These are phyloP conservation scores for Coniella vitis DNA, from an alignment of 2,329 filamentous ascomycete species.

Conservation along the genomic window DNA sequence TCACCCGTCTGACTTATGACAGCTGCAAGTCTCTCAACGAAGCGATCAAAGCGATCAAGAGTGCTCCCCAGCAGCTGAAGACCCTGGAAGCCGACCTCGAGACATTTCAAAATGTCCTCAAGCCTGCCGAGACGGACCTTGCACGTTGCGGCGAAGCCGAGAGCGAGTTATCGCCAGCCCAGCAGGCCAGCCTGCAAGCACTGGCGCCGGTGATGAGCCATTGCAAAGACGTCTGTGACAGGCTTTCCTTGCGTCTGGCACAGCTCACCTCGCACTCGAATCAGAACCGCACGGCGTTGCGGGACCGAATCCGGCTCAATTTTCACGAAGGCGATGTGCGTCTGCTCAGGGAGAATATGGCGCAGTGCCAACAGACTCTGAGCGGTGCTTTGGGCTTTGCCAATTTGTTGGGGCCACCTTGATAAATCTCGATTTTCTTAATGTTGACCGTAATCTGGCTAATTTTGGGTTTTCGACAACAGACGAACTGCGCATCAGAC, in stretches of 20 bases:
- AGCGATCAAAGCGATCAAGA: neutral
- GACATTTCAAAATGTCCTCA: neutral
- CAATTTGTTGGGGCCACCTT: neutral
- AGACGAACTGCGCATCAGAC: neutral
- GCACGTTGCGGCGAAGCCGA: neutral
- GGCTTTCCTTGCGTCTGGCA: neutral
- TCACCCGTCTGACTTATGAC: neutral
- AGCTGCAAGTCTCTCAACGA: conserved; percentile 5
- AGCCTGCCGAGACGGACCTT: neutral
- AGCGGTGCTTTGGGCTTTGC: conserved; percentile 1
- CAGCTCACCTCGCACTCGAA: conserved; percentile 4
- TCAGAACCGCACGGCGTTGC: neutral
- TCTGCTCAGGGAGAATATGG: conserved; percentile 3
- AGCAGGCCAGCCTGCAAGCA: neutral
- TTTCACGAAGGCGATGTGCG: conserved; percentile 5
- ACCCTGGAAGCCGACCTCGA: neutral
- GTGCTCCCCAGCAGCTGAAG: neutral
- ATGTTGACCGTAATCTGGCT: neutral
- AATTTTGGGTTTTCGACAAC: neutral
- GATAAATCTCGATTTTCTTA: too few species aligned
- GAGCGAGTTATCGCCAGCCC: neutral
- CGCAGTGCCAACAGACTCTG: conserved; percentile 3
- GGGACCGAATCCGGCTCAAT: conserved; percentile 2
- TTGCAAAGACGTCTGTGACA: neutral
- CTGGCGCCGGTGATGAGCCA: neutral